These are phyloP conservation scores for Aspergillus indologenus DNA, from an alignment of 495 filamentous ascomycete genomes.

Conservation along the genomic window DNA sequence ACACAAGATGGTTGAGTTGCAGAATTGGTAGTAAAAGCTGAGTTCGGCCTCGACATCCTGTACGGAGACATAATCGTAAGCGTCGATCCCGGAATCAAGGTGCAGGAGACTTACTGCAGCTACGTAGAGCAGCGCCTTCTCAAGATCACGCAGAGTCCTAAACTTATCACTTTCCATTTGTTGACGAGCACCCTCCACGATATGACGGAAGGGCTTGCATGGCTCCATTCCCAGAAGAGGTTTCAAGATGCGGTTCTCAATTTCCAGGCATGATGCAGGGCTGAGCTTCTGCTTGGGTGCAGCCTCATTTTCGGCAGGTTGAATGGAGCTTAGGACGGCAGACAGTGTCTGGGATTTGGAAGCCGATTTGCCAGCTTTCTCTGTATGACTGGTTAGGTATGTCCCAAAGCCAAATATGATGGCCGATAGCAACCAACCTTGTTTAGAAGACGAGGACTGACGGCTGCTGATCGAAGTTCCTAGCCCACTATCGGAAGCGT, in stretches of 20 bases:
- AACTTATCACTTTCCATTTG: constrained; percentile 80
- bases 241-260: constrained; percentile 54
- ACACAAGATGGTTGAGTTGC: constrained; percentile 80
- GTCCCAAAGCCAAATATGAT: neutral
- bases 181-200: constrained; percentile 69
- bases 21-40: constrained; percentile 71
- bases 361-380: constrained; percentile 28
- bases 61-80: constrained; percentile 38
- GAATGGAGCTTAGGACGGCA: constrained; percentile 45
- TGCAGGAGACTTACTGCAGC: constrained; percentile 74
- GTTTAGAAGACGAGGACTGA: constrained; percentile 23
- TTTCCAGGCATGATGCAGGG: constrained; percentile 50
- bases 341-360: constrained; percentile 26
- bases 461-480: constrained; percentile 52
- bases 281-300: constrained; percentile 44
- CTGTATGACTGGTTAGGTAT: constrained; percentile 9
- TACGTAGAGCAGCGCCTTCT: constrained; percentile 82
- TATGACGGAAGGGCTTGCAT: constrained; percentile 73
- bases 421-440: constrained; percentile 15
- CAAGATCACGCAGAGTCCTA: constrained; percentile 78
- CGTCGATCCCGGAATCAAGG: constrained; percentile 18
- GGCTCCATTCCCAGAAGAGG: constrained; percentile 53
- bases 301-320: constrained; percentile 22
- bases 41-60: constrained; percentile 72
- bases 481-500: constrained; percentile 52